Percentiles rank a stretch among this genome's conserved stretches.
These are phyloP conservation scores for Rhipidocladum racemiflorum DNA, from an alignment of 176 grass and related monocot genomes.

Conservation along the genomic window DNA sequence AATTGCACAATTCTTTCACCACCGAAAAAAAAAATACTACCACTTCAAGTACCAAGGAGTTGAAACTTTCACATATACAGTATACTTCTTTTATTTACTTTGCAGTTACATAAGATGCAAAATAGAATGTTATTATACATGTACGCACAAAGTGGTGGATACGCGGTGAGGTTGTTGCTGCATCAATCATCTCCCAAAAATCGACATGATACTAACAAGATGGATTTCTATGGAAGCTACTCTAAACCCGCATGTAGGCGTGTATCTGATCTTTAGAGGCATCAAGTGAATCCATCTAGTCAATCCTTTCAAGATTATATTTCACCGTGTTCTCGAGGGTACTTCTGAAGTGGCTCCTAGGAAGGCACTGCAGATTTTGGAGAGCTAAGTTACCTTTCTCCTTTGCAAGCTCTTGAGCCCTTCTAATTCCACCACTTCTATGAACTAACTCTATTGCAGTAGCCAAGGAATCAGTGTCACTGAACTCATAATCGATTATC, in stretches of 20 bases:
- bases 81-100: constrained; percentile 16
- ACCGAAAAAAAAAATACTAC: neutral
- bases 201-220: constrained; percentile 6
- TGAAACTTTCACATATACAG: neutral
- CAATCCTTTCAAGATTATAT: constrained; percentile 88
- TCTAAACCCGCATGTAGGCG: constrained; percentile 9
- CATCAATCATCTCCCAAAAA: constrained; percentile 11
- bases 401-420: constrained; percentile 70
- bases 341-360: constrained; percentile 56
- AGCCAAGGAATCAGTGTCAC: constrained; percentile 54
- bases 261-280: neutral
- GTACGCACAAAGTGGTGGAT: constrained; percentile 16
- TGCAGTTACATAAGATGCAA: constrained; percentile 14
- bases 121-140: constrained; percentile 18
- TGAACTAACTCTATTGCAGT: constrained; percentile 67
- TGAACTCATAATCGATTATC: constrained; percentile 79
- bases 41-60: neutral
- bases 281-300: constrained; percentile 34
- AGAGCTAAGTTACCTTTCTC: constrained; percentile 66
- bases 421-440: constrained; percentile 51
- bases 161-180: constrained; percentile 19
- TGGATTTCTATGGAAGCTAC: neutral
- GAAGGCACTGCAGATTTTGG: constrained; percentile 63
- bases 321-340: constrained; percentile 71
- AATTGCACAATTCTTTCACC: neutral